Evolutionary conservation across 2,329 filamentous ascomycete species (phyloP).

Genomic region (Sarocladium kiliense): DNA sequence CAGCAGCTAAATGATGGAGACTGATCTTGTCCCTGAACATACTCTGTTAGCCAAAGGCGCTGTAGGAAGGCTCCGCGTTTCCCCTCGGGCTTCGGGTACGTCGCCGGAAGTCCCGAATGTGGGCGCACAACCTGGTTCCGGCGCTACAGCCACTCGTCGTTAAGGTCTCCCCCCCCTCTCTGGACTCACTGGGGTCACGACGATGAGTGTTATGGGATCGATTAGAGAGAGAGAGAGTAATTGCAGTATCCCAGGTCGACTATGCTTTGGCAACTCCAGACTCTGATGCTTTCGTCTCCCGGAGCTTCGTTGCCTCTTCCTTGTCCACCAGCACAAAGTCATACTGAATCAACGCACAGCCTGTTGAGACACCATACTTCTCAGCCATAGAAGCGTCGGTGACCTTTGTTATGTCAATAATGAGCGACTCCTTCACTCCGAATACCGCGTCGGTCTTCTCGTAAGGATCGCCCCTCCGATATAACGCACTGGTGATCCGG

Average conservation of each 20-base stretch:
- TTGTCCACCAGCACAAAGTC: constrained; percentile 10
- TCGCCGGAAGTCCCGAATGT: not conserved
- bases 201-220: too few species aligned
- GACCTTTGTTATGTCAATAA: constrained; percentile 3
- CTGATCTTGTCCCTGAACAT: too few species aligned
- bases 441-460: constrained; percentile 10
- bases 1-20: too few species aligned
- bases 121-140: not conserved
- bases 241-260: too few species aligned
- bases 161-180: too few species aligned
- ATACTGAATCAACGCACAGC: constrained; percentile 6
- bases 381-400: constrained; percentile 7
- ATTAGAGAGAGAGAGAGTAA: too few species aligned
- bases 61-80: too few species aligned
- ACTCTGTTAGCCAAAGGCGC: too few species aligned
- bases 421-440: constrained; percentile 10
- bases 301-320: not conserved
- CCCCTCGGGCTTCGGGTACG: too few species aligned
- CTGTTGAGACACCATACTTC: constrained; percentile 7
- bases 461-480: constrained; percentile 6
- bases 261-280: not conserved
- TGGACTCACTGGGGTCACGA: too few species aligned
- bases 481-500: not conserved
- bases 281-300: not conserved
- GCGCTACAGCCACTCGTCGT: too few species aligned